A percentile compares a stretch with the other conserved stretches of the same genome.
Evolutionary conservation across 2,329 filamentous ascomycete genomes (phyloP).

Genomic region (Pseudocercospora musae): DNA sequence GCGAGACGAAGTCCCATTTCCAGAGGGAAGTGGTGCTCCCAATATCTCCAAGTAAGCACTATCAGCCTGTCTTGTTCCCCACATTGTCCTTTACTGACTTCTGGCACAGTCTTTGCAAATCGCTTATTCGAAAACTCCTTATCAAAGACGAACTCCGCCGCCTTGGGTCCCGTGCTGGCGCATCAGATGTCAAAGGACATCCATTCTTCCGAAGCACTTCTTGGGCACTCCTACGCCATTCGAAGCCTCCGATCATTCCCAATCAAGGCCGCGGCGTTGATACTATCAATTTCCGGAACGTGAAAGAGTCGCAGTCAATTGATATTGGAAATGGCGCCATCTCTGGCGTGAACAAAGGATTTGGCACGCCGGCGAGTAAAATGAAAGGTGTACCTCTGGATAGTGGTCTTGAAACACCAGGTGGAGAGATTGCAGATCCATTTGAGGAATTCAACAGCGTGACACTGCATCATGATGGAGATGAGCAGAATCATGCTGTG

Average conservation of each 20-base stretch:
- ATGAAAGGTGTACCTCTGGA: conserved; percentile 81
- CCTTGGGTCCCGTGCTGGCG: conserved; percentile 87
- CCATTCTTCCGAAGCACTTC: conserved; percentile 95
- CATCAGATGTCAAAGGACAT: conserved; percentile 93
- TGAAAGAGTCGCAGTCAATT: conserved; percentile 94
- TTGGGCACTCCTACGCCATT: conserved; percentile 94
- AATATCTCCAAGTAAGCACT: conserved; percentile 85
- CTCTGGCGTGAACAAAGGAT: conserved; percentile 36
- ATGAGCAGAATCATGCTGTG: conserved; percentile 45
- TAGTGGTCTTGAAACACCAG: conserved; percentile 79
- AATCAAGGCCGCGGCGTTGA: conserved; percentile 86
- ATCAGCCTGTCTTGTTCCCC: not conserved
- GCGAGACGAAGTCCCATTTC: conserved; percentile 92
- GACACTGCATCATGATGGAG: conserved; percentile 92
- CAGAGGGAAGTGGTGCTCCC: conserved; percentile 77
- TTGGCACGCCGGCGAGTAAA: conserved; percentile 34
- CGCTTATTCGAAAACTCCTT: conserved; percentile 87
- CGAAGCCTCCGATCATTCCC: conserved; percentile 96
- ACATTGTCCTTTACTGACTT: conserved; percentile 1
- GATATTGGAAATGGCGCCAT: conserved; percentile 64
- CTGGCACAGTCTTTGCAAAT: conserved; percentile 78
- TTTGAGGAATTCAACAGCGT: conserved; percentile 99
- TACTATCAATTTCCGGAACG: conserved; percentile 94
- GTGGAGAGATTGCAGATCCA: conserved; percentile 77
- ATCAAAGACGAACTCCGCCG: conserved; percentile 97